Evolutionary conservation across 108 stramenopile genomes (phyloP).

Genomic region (Cylindrotheca fusiformis): DNA sequence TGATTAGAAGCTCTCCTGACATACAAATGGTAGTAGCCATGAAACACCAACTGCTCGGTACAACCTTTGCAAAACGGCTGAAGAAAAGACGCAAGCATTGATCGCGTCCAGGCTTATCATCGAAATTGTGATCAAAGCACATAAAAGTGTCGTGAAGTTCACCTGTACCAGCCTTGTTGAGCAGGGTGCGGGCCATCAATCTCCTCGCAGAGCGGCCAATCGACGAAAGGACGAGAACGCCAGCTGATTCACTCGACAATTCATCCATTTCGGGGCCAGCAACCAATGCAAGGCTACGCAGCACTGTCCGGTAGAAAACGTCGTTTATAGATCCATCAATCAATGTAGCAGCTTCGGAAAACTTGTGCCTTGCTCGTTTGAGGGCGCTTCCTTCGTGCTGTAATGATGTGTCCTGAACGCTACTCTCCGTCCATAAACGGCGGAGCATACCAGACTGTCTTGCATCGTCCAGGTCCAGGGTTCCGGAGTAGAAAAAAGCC

Average conservation of each 20-base stretch:
- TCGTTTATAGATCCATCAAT: constrained; percentile 26
- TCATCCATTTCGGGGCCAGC: constrained; percentile 34
- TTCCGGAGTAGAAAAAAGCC: constrained; percentile 50
- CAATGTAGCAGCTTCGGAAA: constrained; percentile 12
- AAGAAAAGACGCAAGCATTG: background rate
- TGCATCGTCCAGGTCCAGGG: constrained; percentile 34
- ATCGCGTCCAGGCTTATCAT: background rate
- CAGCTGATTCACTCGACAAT: constrained; percentile 1
- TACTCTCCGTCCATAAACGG: constrained; percentile 39
- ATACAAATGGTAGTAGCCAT: constrained; percentile 53
- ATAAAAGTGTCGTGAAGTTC: background rate
- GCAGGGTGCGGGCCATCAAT: constrained; percentile 5
- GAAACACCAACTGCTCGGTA: constrained; percentile 53
- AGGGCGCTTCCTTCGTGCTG: background rate
- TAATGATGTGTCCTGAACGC: too few relatives aligned
- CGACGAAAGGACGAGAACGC: constrained; percentile 21
- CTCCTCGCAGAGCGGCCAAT: constrained; percentile 23
- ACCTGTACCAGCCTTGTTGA: background rate
- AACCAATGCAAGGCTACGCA: constrained; percentile 64
- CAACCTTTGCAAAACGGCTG: constrained; percentile 8
- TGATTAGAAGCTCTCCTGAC: constrained; percentile 63
- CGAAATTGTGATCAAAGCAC: background rate
- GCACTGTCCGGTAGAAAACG: constrained; percentile 45
- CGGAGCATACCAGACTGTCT: constrained; percentile 34
- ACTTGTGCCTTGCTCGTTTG: constrained; percentile 20